Evolutionary conservation across 768 basidiomycete genomes (phyloP).

Genomic region (Termitomyces sp.): DNA sequence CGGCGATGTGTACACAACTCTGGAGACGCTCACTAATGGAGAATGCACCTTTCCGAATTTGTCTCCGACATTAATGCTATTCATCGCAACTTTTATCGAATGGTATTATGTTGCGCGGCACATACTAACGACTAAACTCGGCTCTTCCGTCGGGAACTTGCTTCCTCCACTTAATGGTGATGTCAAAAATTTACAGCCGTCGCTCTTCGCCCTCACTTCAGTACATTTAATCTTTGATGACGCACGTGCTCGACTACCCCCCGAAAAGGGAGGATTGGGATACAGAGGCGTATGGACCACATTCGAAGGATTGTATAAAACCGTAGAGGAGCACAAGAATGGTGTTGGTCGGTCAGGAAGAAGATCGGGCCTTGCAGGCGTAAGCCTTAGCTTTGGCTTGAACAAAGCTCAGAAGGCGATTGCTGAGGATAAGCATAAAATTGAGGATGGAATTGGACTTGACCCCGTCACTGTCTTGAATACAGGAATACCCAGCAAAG

Average conservation of each 20-base stretch:
- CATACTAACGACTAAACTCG: slow-evolving; percentile 26
- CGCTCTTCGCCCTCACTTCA: slow-evolving; percentile 47
- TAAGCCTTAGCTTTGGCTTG: slow-evolving; percentile 37
- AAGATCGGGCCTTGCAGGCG: slow-evolving; percentile 37
- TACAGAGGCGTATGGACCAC: slow-evolving; percentile 57
- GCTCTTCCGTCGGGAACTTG: slow-evolving; percentile 27
- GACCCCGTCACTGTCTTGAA: slow-evolving; percentile 24
- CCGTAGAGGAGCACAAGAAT: slow-evolving; percentile 42
- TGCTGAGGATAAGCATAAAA: slow-evolving; percentile 21
- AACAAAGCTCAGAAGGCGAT: slow-evolving; percentile 23
- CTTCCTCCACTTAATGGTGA: slow-evolving; percentile 45
- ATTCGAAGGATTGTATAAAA: slow-evolving; percentile 52
- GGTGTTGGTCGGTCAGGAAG: slow-evolving; percentile 31
- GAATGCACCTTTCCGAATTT: slow-evolving; percentile 50
- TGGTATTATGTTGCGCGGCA: slow-evolving; percentile 44
- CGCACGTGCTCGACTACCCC: slow-evolving; percentile 52
- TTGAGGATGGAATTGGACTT: slow-evolving; percentile 21
- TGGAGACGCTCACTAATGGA: slow-evolving; percentile 53
- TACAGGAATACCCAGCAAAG: background rate
- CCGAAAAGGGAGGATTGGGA: slow-evolving; percentile 57
- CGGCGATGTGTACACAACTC: slow-evolving; percentile 54
- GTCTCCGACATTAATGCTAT: slow-evolving; percentile 60
- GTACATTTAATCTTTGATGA: slow-evolving; percentile 63
- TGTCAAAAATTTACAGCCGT: slow-evolving; percentile 52
- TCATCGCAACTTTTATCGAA: slow-evolving; percentile 58